Evolutionary conservation across 768 basidiomycete species (phyloP).

Genomic region (Suillus decipiens): DNA sequence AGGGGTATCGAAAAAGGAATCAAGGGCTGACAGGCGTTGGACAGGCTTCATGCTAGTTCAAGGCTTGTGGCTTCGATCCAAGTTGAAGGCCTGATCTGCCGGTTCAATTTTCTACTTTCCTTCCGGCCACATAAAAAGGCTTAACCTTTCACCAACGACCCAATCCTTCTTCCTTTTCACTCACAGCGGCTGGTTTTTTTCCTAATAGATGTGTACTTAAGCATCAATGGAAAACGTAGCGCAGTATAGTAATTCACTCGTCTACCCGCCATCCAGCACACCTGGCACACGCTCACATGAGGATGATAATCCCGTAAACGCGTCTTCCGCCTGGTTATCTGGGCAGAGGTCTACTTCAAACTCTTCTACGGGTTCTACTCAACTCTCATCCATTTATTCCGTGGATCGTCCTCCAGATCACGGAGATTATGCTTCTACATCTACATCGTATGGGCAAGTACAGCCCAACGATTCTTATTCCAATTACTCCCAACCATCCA

Average conservation of each 20-base stretch:
- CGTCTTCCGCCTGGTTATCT: constrained; percentile 31
- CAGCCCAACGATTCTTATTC: constrained; percentile 29
- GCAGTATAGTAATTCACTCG: constrained; percentile 33
- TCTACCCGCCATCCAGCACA: constrained; percentile 33
- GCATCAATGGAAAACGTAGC: constrained; percentile 39
- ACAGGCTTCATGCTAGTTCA: neutral
- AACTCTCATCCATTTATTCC: constrained; percentile 38
- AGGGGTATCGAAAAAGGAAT: constrained; percentile 14
- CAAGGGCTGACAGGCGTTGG: constrained; percentile 14
- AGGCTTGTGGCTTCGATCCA: constrained; percentile 9
- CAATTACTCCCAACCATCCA: constrained; percentile 30
- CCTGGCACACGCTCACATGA: constrained; percentile 24
- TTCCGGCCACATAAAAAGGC: constrained; percentile 31
- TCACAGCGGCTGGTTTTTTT: constrained; percentile 20
- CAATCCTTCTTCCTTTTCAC: constrained; percentile 31
- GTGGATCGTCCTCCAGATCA: constrained; percentile 41
- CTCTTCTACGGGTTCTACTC: constrained; percentile 21
- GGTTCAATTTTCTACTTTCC: constrained; percentile 12
- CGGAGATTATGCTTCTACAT: constrained; percentile 35
- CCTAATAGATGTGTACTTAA: constrained; percentile 35
- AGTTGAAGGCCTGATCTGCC: constrained; percentile 9
- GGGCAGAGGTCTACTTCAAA: constrained; percentile 17
- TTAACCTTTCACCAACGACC: constrained; percentile 27
- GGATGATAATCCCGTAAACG: constrained; percentile 26
- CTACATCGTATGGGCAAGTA: constrained; percentile 24